Evolutionary conservation across 2,329 filamentous ascomycete genomes (phyloP), one percentile per base, ranked within the genome.

Genomic region (Monosporascus sp.): DNA sequence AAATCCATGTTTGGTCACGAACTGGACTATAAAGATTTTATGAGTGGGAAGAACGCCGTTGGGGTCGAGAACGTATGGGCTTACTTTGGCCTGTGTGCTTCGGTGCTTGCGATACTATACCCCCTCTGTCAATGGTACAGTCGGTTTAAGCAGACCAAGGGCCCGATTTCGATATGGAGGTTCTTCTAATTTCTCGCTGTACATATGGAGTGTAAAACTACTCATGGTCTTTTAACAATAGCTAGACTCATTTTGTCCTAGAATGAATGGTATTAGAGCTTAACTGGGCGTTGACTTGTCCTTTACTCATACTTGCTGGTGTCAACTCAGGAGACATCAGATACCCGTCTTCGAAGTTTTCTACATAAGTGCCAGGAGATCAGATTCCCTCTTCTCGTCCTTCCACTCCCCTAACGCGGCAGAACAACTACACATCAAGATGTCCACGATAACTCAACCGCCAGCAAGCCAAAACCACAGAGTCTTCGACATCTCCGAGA

Each of bases 131-230:
- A 62, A 50, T 67, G 67, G 67, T 77, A 77, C 49, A 65, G 74
- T 22, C 59, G 60, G 0, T 77, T 77, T 54, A 77, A 77, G 65
- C 68, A 65, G 52, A 65, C 61, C 9, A 75, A 69, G 59, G 60
- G 67, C 2, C 63, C 70, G 1, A 72, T 77, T 54, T 77, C 74
- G 3, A 60, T 77, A 11, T 77, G 75, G 74, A 67, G 74, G 6
- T 74, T 77, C 55, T 77, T 77, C 55, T 77, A 65, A 47, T 57
- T 20, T 36, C 31, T 14, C 14, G 31, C 5, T 35, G 31, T 35
- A 35, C 5, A 35, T 35, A 14, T 35, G 1, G 31, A 5, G 31
- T 35, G 11, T 35, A 35, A 14, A 14, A 5, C 31, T 14, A 14
- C 11, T 14, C 31, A 14, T 4, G 11, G 4, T 35, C 31, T 35